Base-by-base conservation (phyloP, 106 monocot genomes). In the Iris macrosiphon region DNA sequence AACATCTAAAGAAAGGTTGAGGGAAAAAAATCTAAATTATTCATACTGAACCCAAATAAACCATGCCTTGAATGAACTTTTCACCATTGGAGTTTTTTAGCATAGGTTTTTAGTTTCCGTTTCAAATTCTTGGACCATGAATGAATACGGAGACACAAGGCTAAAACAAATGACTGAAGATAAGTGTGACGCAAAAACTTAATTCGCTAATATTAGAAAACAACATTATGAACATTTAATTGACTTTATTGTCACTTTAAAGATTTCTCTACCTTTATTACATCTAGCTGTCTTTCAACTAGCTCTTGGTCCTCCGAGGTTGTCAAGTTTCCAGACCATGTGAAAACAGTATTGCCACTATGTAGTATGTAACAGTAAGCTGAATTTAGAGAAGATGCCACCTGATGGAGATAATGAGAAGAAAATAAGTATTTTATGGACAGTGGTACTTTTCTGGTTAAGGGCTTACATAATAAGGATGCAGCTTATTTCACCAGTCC, bases 351-450 rank as follows among this genome's bases (percentile, higher is more conserved):
- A 70, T 66, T 59, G 17, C 80, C 91, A 69, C 63, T 78, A 67
- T 99, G 98, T 16, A 99, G 66, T 80, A 99, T 78, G 67, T 81
- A 99, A 61, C 98, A 99, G 70, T 99, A 87, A 55, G 87, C 91
- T 51, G 98, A 99, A 73, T 87, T 91, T 67, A 99, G 61, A 69
- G 87, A 91, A 29, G 90, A 83, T 33, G 98, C 77, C 39, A 78
- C 91, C 98, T 99, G 89, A 60, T 62, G 21, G 57, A 63, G 31
- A 30, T n/a, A 61, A 10, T 33, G 23, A 44, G 12, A 22, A 32
- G 41, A 21, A 26, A 58, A 28, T 41, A 22, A 25, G n/a, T 12
- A 17, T 21, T 71, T 25, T 24, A 25, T 26, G 8, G 12, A 48
- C 29, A 50, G 4, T 15, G 8, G 0, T 2, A 24, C 41, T 4